Conservation (phyloP, 768 basidiomycete species). For the Hirschioporus abietinus region DNA sequence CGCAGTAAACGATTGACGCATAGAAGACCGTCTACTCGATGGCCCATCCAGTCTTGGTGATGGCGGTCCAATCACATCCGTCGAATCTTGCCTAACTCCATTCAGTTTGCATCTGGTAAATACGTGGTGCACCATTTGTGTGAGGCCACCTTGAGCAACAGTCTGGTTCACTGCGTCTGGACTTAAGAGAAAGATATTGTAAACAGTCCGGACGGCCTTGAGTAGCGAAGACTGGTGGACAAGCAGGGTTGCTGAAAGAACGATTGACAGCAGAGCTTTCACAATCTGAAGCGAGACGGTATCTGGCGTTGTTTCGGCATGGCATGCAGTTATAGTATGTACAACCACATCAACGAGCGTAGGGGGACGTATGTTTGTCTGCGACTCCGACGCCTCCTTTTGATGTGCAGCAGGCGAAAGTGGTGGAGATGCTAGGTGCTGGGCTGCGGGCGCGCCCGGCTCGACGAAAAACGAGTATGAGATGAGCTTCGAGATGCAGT, state of each 20-base stretch:
- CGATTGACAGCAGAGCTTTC: constrained; percentile 85
- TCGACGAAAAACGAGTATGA: constrained; percentile 97
- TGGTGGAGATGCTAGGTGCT: constrained; percentile 63
- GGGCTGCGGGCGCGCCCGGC: constrained; percentile 33
- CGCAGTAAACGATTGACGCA: constrained; percentile 19
- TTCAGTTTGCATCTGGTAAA: constrained; percentile 71
- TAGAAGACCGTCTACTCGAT: constrained; percentile 13
- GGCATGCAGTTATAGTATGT: constrained; percentile 89
- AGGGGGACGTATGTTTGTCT: constrained; percentile 49
- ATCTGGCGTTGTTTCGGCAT: constrained; percentile 83
- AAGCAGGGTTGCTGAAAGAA: constrained; percentile 79
- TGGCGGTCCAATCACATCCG: background rate
- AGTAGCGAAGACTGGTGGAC: constrained; percentile 95
- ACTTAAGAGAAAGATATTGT: constrained; percentile 94
- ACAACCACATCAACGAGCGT: constrained; percentile 91
- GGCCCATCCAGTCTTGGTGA: constrained; percentile 3
- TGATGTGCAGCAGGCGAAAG: constrained; percentile 54
- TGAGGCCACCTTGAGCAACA: constrained; percentile 96
- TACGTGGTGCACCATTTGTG: constrained; percentile 97
- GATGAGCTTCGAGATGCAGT: constrained; percentile 96
- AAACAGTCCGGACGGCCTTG: constrained; percentile 95
- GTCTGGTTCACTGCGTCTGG: constrained; percentile 90
- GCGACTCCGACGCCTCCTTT: constrained; percentile 27
- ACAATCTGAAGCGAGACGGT: constrained; percentile 94
- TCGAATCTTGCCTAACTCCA: constrained; percentile 9